Base-by-base conservation (phyloP, 345 rosid genomes). In the Carallia brachiata region DNA sequence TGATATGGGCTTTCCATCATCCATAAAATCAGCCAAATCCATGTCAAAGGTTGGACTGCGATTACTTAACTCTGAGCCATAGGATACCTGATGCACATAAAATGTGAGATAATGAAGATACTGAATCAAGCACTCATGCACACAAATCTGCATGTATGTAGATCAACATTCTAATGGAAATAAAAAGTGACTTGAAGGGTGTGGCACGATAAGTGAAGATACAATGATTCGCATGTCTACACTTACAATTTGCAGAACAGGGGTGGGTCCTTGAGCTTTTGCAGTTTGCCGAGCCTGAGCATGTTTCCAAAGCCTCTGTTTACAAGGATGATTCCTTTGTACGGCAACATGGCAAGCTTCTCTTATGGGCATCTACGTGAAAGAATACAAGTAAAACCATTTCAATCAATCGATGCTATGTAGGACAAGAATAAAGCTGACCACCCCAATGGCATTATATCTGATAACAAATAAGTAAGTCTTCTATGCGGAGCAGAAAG, bases 31-130 rank as follows among this genome's bases (percentile, higher is more conserved):
- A 57, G 98, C 84, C 65, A 95, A 82, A 77, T 95, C 99, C 99
- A 95, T 95, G 84, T 95, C 99, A 88, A 95, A 95, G 52, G 99
- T 95, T 61, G 99, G 99, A 68, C 90, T 89, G 67, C 99, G 98
- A 65, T 95, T 92, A 84, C 98, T 95, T 69, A 95, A 78, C 78
- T 95, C 99, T 62, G 99, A 92, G 40, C 99, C 99, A 89, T 87
- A 95, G 27, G 99, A 95, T 61, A 95, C 99, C 99, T 95, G 80
- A 74, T 71, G 36, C 36, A 61, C 72, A 68, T 72, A 71, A 71
- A 63, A 66, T 15, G 44, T 2, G 27, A 64, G 50, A 62, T 6
- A 13, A 54, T 9, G 3, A 28, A 47, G 23, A 47, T 27, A 18
- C 47, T 32, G 6, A 12, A 17, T 36, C 9, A 6, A 57, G n/a